A percentile compares a stretch with the other conserved stretches of the same genome.
Evolutionary conservation across 192 early-diverging fungal species (phyloP).

Genomic region (Backusella luteola): DNA sequence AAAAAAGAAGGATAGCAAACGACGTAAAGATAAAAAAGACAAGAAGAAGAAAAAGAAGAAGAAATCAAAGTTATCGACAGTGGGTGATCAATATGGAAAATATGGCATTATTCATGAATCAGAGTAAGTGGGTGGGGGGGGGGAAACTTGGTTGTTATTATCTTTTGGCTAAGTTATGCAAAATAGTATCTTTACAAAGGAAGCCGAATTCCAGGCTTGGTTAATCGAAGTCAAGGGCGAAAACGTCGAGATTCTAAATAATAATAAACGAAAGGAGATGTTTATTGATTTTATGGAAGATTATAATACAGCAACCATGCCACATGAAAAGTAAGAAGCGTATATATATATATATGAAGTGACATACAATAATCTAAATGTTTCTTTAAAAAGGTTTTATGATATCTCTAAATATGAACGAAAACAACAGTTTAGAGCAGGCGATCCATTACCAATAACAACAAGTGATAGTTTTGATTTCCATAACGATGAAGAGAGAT

Average conservation of each 20-base stretch:
- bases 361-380: no score
- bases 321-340: constrained; percentile 48
- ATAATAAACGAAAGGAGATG: constrained; percentile 48
- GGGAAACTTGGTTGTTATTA: no score
- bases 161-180: no score
- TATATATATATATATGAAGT: no score
- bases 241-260: constrained; percentile 46
- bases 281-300: constrained; percentile 63
- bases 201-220: constrained; percentile 56
- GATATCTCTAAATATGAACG: constrained; percentile 51
- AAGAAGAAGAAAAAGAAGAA: constrained; percentile 39
- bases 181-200: constrained; percentile 39
- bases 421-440: constrained; percentile 46
- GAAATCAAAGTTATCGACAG: constrained; percentile 19
- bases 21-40: constrained; percentile 32
- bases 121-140: constrained; percentile 47
- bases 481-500: constrained; percentile 50
- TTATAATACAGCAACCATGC: constrained; percentile 61
- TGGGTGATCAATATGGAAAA: constrained; percentile 43
- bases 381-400: constrained; percentile 37
- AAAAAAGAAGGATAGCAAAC: constrained; percentile 44
- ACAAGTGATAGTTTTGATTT: constrained; percentile 35
- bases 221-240: constrained; percentile 50
- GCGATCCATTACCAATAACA: constrained; percentile 27
- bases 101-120: constrained; percentile 51